phyloP scores from a whole-genome alignment of 2,329 filamentous ascomycete species.

The Fusarium decemcellulare region DNA sequence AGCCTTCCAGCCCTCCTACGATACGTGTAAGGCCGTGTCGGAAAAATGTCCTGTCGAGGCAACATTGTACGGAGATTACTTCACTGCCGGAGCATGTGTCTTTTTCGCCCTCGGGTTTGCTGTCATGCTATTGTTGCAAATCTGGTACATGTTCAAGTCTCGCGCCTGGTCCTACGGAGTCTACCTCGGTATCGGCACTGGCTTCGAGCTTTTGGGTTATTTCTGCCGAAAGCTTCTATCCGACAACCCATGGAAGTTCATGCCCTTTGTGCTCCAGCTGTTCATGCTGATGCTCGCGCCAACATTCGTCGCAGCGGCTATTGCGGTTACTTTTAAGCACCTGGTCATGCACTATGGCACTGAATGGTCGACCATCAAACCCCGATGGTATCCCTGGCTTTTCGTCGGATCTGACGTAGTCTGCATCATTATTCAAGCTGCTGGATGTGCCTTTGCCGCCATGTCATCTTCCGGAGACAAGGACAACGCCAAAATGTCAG shows the following conservation, averaged over 20 bases:
- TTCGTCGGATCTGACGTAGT: slow-evolving; percentile 5
- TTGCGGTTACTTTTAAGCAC: slow-evolving; percentile 1
- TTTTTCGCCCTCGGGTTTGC: neutral
- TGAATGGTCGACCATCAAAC: neutral
- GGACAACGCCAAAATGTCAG: neutral
- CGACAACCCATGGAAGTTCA: neutral
- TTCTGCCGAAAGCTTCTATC: neutral
- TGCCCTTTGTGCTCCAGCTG: neutral
- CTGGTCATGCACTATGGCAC: neutral
- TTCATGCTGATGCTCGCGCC: slow-evolving; percentile 1
- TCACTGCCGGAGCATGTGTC: neutral
- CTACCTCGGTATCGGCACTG: neutral
- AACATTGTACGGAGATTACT: slow-evolving; percentile 1
- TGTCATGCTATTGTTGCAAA: neutral
- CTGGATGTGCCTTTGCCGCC: neutral
- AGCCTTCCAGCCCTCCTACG: neutral
- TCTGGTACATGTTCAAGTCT: neutral
- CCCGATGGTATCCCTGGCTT: slow-evolving; percentile 3
- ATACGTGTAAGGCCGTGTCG: neutral
- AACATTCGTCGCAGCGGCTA: neutral
- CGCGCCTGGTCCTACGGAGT: neutral
- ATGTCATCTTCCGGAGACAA: neutral
- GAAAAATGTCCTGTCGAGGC: neutral
- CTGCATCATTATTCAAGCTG: neutral
- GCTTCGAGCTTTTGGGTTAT: neutral